Conservation (phyloP, 2,329 filamentous ascomycete genomes). For the Thielaviopsis euricoi region DNA sequence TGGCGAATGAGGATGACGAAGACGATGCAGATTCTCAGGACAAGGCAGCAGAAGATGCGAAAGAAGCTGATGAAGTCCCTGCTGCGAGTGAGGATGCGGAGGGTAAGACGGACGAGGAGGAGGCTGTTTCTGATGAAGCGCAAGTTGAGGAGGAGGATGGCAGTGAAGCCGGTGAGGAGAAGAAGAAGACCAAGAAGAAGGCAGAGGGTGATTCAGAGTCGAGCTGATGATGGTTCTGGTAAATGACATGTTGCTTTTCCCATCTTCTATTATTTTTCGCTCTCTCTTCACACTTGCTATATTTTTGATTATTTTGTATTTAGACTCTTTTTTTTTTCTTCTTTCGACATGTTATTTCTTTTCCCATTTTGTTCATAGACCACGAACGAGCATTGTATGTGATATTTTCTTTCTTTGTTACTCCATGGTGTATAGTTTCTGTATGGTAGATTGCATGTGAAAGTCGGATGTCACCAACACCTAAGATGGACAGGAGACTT, state of each 20-base stretch:
- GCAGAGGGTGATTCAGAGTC: conserved; percentile 15
- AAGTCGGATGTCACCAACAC: too few relatives aligned
- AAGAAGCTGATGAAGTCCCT: not conserved
- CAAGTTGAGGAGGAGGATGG: too few relatives aligned
- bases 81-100: conserved; percentile 10
- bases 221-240: not conserved
- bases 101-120: conserved; percentile 13
- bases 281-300: not conserved
- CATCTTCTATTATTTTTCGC: not conserved
- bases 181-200: not conserved
- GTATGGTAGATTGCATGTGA: too few relatives aligned
- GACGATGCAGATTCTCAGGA: not conserved
- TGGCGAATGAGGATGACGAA: conserved; percentile 20
- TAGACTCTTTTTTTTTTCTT: not conserved
- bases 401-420: not conserved
- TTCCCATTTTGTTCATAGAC: too few relatives aligned
- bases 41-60: not conserved
- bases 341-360: too few relatives aligned
- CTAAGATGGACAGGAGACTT: too few relatives aligned
- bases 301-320: not conserved
- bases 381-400: not conserved
- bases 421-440: too few relatives aligned
- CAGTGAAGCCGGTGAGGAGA: not conserved
- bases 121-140: too few relatives aligned
- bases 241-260: not conserved